Conservation (phyloP, 768 basidiomycete genomes). For the Cystobasidium ongulense region DNA sequence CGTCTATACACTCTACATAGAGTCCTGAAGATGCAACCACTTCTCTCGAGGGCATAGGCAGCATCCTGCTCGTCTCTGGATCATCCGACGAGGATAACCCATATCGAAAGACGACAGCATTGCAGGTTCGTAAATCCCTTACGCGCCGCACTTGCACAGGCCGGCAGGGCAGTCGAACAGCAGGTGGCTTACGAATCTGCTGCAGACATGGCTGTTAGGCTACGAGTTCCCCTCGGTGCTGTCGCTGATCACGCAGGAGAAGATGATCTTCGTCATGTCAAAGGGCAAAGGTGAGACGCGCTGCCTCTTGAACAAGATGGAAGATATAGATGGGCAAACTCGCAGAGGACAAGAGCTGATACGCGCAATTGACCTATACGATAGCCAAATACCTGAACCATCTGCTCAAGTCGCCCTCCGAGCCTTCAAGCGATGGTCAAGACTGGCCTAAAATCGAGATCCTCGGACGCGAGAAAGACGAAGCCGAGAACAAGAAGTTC, state of each 20-base stretch:
- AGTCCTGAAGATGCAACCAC: slow-evolving; percentile 16
- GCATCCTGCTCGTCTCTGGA: slow-evolving; percentile 46
- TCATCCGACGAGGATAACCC: slow-evolving; percentile 67
- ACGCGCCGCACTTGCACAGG: no score
- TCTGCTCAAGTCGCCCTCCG: slow-evolving; percentile 10
- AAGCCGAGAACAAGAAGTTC: slow-evolving; percentile 41
- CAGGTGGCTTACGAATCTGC: slow-evolving; percentile 14
- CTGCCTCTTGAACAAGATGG: not conserved
- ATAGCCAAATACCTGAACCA: slow-evolving; percentile 20
- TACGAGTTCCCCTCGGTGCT: slow-evolving; percentile 96
- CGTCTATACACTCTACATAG: not conserved
- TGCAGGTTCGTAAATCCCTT: slow-evolving; percentile 59
- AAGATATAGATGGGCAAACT: not conserved
- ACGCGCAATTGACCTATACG: not conserved
- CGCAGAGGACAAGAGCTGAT: slow-evolving; percentile 29
- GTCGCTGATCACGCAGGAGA: slow-evolving; percentile 69
- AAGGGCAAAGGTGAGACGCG: slow-evolving; percentile 45
- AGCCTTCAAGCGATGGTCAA: not conserved
- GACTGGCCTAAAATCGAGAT: slow-evolving; percentile 60
- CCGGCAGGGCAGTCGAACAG: not conserved
- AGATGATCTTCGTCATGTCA: slow-evolving; percentile 65
- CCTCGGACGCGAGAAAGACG: slow-evolving; percentile 48
- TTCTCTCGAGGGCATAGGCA: slow-evolving; percentile 33
- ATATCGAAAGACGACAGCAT: slow-evolving; percentile 79
- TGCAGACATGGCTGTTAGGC: slow-evolving; percentile 87